Evolutionary conservation across 345 rosid species (phyloP), one percentile per base, ranked within the genome.

Genomic region (Isatis tinctoria): DNA sequence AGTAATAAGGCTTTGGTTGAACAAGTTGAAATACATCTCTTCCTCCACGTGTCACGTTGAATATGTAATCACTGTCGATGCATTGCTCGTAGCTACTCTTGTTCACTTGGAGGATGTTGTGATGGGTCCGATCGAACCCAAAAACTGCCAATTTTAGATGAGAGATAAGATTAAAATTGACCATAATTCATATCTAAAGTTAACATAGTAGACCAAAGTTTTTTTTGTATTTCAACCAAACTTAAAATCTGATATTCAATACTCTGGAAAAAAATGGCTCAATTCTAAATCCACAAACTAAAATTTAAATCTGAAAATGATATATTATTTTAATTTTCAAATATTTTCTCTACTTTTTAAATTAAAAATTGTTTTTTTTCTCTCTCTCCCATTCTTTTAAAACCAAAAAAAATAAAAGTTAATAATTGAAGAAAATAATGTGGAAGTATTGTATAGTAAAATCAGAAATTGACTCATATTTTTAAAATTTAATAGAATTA

Each of bases 91-190:
- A 89, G 76, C 82, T 83, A 22, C 86, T 89, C 75, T 84, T 26
- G 82, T 86, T 91, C 47, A 89, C 93, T 77, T 84, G 83, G 10
- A 86, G 82, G 20, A 91, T 85, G 18, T 78, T 86, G 65, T 80
- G 82, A 14, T 3, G 32, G 5, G 61, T 75, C 75, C 78, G 77
- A 71, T 86, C 77, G 22, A 83, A 88, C 8, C 87, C 85, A 18
- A 84, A 86, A 82, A 73, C 86, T 78, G 36, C 54, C 56, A 48
- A 5, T 3, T 27, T 32, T 7, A 4, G 20, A 35, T 40, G 10
- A 35, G 1, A 65, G 20, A 8, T 13, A 20, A 33, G 6, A 20
- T 20, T 47, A 33, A 10, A 20, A 20, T 20, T 17, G 26, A 37
- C 44, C 27, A 35, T 59, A 59, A n/a, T 28, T 30, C 22, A 33